Conservation (phyloP, 805 yeast species). For the Lachancea waltii region DNA sequence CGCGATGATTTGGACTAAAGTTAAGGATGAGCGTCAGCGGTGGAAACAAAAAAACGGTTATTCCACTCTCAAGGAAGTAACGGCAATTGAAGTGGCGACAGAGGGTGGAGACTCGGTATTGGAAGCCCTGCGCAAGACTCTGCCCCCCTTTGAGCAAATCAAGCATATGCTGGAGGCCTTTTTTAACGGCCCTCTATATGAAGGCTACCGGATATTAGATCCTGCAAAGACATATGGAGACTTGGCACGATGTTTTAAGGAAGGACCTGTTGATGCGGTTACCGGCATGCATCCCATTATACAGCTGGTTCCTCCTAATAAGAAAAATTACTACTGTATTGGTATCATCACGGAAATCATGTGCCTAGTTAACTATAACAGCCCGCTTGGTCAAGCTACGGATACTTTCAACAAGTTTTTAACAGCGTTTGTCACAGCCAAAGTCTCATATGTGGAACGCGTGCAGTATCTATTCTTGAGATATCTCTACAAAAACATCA, state of each 20-base stretch:
- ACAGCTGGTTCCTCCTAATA: constrained; percentile 8
- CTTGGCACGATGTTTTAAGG: constrained; percentile 8
- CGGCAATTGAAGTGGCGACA: constrained; percentile 10
- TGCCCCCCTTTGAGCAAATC: constrained; percentile 11
- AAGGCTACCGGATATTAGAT: constrained; percentile 8
- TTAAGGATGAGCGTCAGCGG: constrained; percentile 22
- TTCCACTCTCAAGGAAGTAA: constrained; percentile 18
- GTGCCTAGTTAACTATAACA: constrained; percentile 6
- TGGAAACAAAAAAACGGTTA: constrained; percentile 18
- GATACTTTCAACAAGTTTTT: constrained; percentile 12
- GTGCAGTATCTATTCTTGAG: constrained; percentile 25
- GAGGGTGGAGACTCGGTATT: constrained; percentile 6
- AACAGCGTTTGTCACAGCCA: constrained; percentile 16
- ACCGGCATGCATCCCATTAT: constrained; percentile 7
- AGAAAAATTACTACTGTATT: constrained; percentile 13
- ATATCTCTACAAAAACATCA: constrained; percentile 8
- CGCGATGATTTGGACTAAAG: constrained; percentile 20
- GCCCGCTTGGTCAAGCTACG: constrained; percentile 8
- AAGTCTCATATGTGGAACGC: constrained; percentile 26
- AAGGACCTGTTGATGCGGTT: constrained; percentile 9
- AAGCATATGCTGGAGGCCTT: constrained; percentile 5
- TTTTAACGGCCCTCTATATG: constrained; percentile 9
- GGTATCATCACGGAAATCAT: constrained; percentile 14
- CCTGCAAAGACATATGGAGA: constrained; percentile 7
- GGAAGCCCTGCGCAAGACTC: constrained; percentile 9